Base-by-base conservation (phyloP, 352 stramenopile species). In the Phytophthora hibernalis region DNA sequence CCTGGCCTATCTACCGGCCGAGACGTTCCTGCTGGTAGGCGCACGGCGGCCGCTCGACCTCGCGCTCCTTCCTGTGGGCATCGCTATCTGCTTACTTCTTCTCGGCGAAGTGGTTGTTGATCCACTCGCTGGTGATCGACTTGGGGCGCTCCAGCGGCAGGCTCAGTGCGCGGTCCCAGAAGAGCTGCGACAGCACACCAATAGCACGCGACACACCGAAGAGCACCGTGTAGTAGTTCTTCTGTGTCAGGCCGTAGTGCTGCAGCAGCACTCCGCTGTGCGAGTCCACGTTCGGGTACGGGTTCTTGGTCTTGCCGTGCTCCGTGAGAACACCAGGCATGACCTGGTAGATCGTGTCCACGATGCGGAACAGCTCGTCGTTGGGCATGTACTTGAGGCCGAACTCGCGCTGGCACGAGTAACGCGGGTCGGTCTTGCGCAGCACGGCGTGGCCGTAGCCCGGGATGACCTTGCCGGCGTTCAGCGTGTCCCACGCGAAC, bases 181-280 rank as follows among this genome's bases (percentile, higher is more conserved):
- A 99, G 70, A 99, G 86, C 85, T 99, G 97, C 69, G 93, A 98
- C 61, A 99, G 89, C 71, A 97, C 97, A 82, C 98, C 97, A 43
- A 99, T 98, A 24, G 96, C 97, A 61, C 98, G 92, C 65, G 94
- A 99, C 3, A 99, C 97, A 75, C 97, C 98, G 77, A 99, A 99
- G 68, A 99, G 92, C 42, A 99, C 98, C 35, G 97, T 99, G 95
- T 99, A 99, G 85, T 99, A 99, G 82, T 99, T 97, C 89, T 99
- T 98, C 88, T 99, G 93, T 53, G 96, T 99, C 79, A 99, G 93
- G 70, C 96, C 97, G 86, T 99, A 99, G 87, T 99, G 97, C 92
- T 98, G 98, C 28, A 99, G 87, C 68, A 99, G 87, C 72, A 99
- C 97, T 65, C 98, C 98, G 20, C 83, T 98, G 89, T 99, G 98